Base-by-base conservation (phyloP, 2,329 filamentous ascomycete species). In the Helotiales sp. region DNA sequence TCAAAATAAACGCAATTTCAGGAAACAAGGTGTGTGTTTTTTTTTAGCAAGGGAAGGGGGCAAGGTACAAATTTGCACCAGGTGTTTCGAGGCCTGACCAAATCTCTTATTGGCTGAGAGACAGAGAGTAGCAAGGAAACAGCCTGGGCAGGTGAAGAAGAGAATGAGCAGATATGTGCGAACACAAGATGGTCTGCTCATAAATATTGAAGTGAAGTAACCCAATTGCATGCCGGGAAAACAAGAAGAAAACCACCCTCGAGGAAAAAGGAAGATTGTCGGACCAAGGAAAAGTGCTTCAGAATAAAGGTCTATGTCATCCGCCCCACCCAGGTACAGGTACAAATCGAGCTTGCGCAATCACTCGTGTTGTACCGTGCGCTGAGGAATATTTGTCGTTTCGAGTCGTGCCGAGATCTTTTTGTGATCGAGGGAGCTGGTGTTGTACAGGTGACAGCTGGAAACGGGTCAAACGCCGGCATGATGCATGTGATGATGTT, bases 391-490 rank as follows among this genome's bases (percentile, higher is more conserved):
- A 71, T 71, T 71, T 73, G 68, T 68, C 49, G 52, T 61, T 45
- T 74, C 67, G 71, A 74, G 63, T 75, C 69, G 64, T 75, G 71
- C 71, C 65, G 66, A 66, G 70, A 74, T 75, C 72, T 74, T 73
- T 73, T 74, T 73, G 62, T 71, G 73, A 75, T 73, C 71, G 63
- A 73, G 45, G 40, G 34, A 62, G 72, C 68, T 73, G 68, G 68
- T 78, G 75, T 77, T 75, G 73, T 78, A 78, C 76, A 78, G 64
- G 69, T 66, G 69, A 72, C 70, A 72, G 72, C 70, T 70, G 68
- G 66, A 72, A 66, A 70, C 65, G 70, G 70, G 62, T 28, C 40
- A 64, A 64, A 70, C 61, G 64, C 71, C 68, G 62, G 70, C 71
- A 69, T 67, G 68, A 72, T 75, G 74, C 73, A 75, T 74, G 73